phyloP scores from a whole-genome alignment of 225 moss, liverwort and hornwort species.

The Polytrichum commune region DNA sequence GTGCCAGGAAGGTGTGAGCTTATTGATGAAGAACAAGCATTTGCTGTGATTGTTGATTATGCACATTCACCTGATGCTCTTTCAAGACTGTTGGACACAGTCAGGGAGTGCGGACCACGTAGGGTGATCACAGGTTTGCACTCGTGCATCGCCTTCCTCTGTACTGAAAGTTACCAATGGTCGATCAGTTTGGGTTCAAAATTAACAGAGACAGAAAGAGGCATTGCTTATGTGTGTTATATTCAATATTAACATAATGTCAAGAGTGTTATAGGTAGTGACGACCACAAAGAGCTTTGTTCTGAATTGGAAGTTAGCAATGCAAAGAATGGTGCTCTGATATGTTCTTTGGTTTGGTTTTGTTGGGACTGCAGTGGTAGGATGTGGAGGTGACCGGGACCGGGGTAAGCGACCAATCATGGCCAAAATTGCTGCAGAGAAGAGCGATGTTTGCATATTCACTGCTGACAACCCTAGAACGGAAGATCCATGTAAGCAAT shows the following conservation, averaged over 20 bases:
- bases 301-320: neutral
- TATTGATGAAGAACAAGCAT: constrained; percentile 98
- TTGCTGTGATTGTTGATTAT: constrained; percentile 96
- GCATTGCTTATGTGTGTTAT: no score
- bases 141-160: no score
- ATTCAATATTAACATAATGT: neutral
- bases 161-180: no score
- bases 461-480: constrained; percentile 96
- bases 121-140: constrained; percentile 81
- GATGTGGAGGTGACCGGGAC: constrained; percentile 95
- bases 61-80: constrained; percentile 95
- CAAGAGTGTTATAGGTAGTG: neutral
- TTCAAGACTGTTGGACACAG: constrained; percentile 84
- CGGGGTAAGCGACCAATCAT: constrained; percentile 95
- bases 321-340: neutral
- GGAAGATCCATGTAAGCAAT: constrained; percentile 74
- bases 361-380: constrained; percentile 61
- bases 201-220: neutral
- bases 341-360: constrained; percentile 14
- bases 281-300: neutral
- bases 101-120: constrained; percentile 92
- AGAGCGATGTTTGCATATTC: constrained; percentile 90
- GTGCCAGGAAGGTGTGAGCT: constrained; percentile 95
- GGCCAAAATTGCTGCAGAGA: constrained; percentile 96
- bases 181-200: no score